Base-by-base conservation (phyloP, 2,329 filamentous ascomycete genomes). In the Cryphonectria radicalis region DNA sequence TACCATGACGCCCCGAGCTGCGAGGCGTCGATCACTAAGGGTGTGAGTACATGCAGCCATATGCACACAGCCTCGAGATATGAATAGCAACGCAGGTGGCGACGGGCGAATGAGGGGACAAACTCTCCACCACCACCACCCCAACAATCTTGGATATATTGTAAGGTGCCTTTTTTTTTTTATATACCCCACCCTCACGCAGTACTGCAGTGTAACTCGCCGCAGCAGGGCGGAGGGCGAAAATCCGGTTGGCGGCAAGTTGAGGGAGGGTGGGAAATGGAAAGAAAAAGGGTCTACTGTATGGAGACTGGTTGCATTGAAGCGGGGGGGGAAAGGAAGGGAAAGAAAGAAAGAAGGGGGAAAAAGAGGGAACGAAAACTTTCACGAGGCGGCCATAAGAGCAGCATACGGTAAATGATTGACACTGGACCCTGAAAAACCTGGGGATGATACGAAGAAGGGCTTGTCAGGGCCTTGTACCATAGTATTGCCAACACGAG, bases 11-110 rank as follows among this genome's bases (percentile, higher is more conserved):
- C 7, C 17, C 19, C 17, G 7, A 7, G 43, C 57, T 32, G 57
- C 32, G 17, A 32, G 57, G 19, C 32, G 57, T n/a, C 59, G 59
- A 62, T 62, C 59, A 37, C 59, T 50, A 59, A 28, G 28, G 6
- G 55, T 19, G 55, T 32, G 3, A 35, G 8, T 37, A 40, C 35
- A 35, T 22, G 32, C 35, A 62, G 59, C n/a, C 55, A n/a, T 40
- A 14, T 40, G 59, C 59, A 40, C 59, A 62, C 59, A 59, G 55
- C 55, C 55, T 59, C 55, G 55, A 17, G 25, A 32, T 59, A 59
- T 32, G 14, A 59, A 59, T 59, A 59, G 55, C n/a, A 32, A 32
- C 25, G 55, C 35, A 62, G 22, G 59, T 40, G 59, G 59, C 59
- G 35, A 40, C 32, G 17, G 22, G 19, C 32, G 35, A 40, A 62